Conservation (phyloP, 1,284 basidiomycete species). For the Mycena citricolor region DNA sequence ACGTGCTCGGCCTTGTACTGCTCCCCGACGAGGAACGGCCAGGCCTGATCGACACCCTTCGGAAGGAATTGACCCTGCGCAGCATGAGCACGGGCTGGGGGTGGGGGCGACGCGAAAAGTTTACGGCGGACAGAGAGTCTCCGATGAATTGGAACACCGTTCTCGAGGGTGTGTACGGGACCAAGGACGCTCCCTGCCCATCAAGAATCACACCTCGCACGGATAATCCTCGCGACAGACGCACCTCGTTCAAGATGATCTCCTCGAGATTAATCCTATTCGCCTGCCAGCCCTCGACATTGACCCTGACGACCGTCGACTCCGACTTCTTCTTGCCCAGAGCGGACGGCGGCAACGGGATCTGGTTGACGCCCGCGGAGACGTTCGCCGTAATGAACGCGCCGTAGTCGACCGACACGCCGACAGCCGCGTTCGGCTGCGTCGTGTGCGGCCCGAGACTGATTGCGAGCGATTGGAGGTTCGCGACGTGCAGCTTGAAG, state of each 20-base stretch:
- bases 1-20: conserved; percentile 52
- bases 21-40: conserved; percentile 56
- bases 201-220: background rate
- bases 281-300: conserved; percentile 58
- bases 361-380: conserved; percentile 44
- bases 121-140: conserved; percentile 55
- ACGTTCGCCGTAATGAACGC: conserved; percentile 49
- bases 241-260: conserved; percentile 45
- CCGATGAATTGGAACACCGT: conserved; percentile 58
- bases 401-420: conserved; percentile 50
- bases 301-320: conserved; percentile 44
- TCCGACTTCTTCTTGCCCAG: conserved; percentile 6
- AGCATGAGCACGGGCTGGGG: no score
- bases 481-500: conserved; percentile 49
- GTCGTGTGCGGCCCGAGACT: conserved; percentile 53
- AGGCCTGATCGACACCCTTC: conserved; percentile 55
- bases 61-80: conserved; percentile 53
- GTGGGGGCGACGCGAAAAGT: no score
- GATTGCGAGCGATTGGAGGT: conserved; percentile 44
- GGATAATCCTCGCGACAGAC: conserved; percentile 22
- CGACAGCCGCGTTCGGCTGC: conserved; percentile 42
- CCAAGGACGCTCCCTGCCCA: conserved; percentile 44
- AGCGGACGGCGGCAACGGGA: conserved; percentile 35
- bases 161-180: conserved; percentile 47
- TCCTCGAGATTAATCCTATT: conserved; percentile 54